Evolutionary conservation across 257 asterid species (phyloP), one percentile per base, ranked within the genome.

Genomic region (Paraleonurus japonicus): DNA sequence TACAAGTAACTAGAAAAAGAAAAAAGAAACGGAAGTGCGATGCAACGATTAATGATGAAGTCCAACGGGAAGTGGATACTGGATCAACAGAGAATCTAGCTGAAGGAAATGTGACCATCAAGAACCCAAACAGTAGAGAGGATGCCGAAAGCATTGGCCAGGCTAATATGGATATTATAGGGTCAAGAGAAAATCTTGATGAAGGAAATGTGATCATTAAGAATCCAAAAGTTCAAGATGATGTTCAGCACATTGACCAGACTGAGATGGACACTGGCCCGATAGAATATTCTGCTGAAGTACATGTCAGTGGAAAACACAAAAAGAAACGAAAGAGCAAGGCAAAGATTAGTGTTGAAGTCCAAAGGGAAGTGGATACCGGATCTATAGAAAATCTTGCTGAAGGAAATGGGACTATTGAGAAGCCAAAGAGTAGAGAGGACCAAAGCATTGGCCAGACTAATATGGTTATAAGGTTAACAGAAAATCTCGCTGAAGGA

Each of bases 401-500:
- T 58, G 35, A 27, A 58, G 68, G 23, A 26, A 59, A 16, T 70
- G 60, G 26, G 11, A 28, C 35, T 17, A 27, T 12, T 1, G 12
- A 23, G 24, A 41, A 17, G 62, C 72, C 41, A 27, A 63, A 71
- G 28, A 11, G n/a, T 17, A 48, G 26, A 22, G 45, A 11, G 13
- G 78, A 41, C 17, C 41, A 27, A 27, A 59, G 12, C 19, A 32
- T 26, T 16, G 41, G 17, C 4, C 22, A 13, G 2, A 59, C 20
- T 59, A 26, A 59, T 4, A 30, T 57, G 35, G 54, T 1, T 19
- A 20, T 10, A 22, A 0, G 30, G n/a, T 53, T 4, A 53, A 22
- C 6, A 22, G 60, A 70, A 65, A 57, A 64, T 28, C 26, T 64
- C 69, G 39, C 65, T 48, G 81, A 69, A 57, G 72, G 28, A 57